Base-by-base conservation (phyloP, 2,329 filamentous ascomycete genomes). In the Stagonosporopsis tanaceti region DNA sequence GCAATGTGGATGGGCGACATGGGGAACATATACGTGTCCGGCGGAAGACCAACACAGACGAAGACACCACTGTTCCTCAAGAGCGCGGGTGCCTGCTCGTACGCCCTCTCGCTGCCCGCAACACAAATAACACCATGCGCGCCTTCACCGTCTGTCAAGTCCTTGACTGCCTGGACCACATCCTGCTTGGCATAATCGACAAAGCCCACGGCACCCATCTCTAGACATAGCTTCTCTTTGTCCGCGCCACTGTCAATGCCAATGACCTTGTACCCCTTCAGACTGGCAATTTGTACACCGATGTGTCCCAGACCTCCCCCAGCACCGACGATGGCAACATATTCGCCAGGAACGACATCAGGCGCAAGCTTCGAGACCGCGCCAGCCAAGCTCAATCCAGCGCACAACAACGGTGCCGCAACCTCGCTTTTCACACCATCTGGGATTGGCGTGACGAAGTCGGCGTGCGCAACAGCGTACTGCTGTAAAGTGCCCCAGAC, bases 301-400 rank as follows among this genome's bases (percentile, higher is more conserved):
- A 95, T 82, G 52, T 85, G 87, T 27, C 92, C 92, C 51, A 96
- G 83, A 61, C 91, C 91, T 72, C 92, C 92, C 57, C 91, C 92
- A 24, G 92, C 92, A 68, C 93, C 93, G 52, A 95, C 90, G 64
- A 96, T 89, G 61, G 90, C 92, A 14, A 96, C 87, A 22, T 82
- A 88, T 74, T 95, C 87, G 20, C 92, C 92, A 1, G 91, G 85
- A 45, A 84, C 80, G 27, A 85, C 87, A 44, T 87, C 87, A 0
- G 91, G 92, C 76, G 92, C 89, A 14, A 89, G 89, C 80, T 93
- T 94, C 81, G 94, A 95, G 54, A 94, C 91, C 2, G 91, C 83
- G 0, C 92, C 92, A 1, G 92, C 96, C 38, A 96, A 80, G 25
- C 92, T 75, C 22, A 76, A 42, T 14, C 74, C 73, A 20, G 74